These are phyloP conservation scores for Heterobasidion annosum DNA, from an alignment of 1,284 basidiomycete genomes.

Conservation along the genomic window DNA sequence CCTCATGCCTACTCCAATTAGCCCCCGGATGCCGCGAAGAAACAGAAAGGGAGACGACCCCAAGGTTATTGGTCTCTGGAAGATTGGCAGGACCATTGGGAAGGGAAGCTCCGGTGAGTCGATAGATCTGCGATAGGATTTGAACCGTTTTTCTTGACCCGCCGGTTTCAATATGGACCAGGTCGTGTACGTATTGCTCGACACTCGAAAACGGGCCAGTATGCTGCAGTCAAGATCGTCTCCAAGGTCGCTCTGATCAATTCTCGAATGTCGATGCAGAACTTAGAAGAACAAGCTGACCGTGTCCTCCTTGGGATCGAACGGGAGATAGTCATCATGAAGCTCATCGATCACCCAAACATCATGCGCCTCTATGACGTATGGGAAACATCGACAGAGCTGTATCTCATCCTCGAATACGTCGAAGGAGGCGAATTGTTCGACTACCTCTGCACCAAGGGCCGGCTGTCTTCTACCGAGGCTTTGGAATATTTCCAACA, in stretches of 20 bases:
- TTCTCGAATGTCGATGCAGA: slow-evolving; percentile 64
- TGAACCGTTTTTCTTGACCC: background rate
- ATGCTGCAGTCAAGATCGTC: slow-evolving; percentile 96
- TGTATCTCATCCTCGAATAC: slow-evolving; percentile 95
- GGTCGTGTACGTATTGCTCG: slow-evolving; percentile 90
- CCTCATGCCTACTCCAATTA: background rate
- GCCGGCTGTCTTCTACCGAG: slow-evolving; percentile 72
- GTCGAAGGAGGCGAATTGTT: slow-evolving; percentile 97
- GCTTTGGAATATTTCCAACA: slow-evolving; percentile 96
- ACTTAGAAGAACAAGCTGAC: slow-evolving; percentile 59
- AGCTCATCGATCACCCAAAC: slow-evolving; percentile 96
- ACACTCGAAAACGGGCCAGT: slow-evolving; percentile 82
- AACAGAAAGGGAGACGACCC: slow-evolving; percentile 43
- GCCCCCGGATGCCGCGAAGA: slow-evolving; percentile 21
- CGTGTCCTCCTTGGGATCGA: slow-evolving; percentile 77
- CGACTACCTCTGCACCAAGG: slow-evolving; percentile 85
- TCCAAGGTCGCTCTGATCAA: slow-evolving; percentile 70
- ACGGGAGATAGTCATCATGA: slow-evolving; percentile 99
- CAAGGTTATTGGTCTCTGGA: slow-evolving; percentile 87
- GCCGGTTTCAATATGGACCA: slow-evolving; percentile 21
- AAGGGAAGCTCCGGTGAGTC: slow-evolving; percentile 80
- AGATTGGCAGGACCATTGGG: slow-evolving; percentile 88
- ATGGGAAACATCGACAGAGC: slow-evolving; percentile 89
- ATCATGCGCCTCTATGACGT: slow-evolving; percentile 94
- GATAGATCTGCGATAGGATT: background rate